Evolutionary conservation across 345 rosid genomes (phyloP), one percentile per base, ranked within the genome.

Genomic region (Dovyalis caffra): DNA sequence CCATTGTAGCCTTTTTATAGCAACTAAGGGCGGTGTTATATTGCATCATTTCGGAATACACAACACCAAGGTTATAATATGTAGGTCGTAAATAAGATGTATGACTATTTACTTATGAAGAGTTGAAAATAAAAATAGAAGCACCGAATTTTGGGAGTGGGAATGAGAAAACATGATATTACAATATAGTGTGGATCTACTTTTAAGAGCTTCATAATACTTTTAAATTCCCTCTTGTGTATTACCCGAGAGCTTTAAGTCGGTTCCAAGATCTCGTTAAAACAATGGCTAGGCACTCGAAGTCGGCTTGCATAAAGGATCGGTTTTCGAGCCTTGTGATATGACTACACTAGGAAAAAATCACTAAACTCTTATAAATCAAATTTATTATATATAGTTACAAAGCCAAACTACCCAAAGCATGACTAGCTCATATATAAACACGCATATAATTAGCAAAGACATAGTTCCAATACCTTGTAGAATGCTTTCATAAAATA

Each of bases 41-140:
- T 88, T 95, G 97, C 99, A 95, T 93, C 96, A 93, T 85, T 84
- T 95, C 99, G 98, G 98, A 93, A 96, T 85, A n/a, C n/a, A n/a
- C n/a, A n/a, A n/a, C n/a, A n/a, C n/a, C n/a, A n/a, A n/a, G n/a
- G n/a, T n/a, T n/a, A n/a, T n/a, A n/a, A n/a, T n/a, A n/a, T n/a
- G n/a, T n/a, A n/a, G n/a, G n/a, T n/a, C n/a, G n/a, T n/a, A 87
- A 4, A 75, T 51, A 71, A 23, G 53, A 78, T 74, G 70, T 62
- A 67, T 66, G 31, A 77, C 49, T 60, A 56, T 23, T 47, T 15
- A 28, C 62, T 70, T 37, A 33, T 34, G 63, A 4, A 64, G 1
- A 33, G 43, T 11, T 18, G 7, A 78, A 38, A 51, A 70, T 35
- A 62, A 23, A 29, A 28, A 60, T n/a, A 47, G 9, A n/a, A 77